Conservation (phyloP, 2,329 filamentous ascomycete genomes). For the Periconia sp. region DNA sequence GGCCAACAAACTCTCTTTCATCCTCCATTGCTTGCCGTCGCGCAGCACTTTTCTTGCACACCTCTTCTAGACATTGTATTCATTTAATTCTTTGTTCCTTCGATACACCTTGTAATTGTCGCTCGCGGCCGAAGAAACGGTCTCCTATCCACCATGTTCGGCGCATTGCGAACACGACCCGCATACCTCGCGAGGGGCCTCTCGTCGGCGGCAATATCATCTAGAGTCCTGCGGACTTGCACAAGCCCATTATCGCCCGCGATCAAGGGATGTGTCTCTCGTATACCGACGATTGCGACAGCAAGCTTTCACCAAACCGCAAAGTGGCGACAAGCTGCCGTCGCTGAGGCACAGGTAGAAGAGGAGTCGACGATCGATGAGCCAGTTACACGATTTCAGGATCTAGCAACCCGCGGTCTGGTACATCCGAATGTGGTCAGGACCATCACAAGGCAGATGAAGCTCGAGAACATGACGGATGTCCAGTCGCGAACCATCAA, state of each 20-base stretch:
- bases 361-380: conserved; percentile 23
- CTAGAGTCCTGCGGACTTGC: conserved; percentile 31
- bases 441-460: conserved; percentile 74
- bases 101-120: conserved; percentile 23
- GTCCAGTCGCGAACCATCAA: conserved; percentile 87
- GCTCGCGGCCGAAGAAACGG: conserved; percentile 6
- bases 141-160: conserved; percentile 48
- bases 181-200: conserved; percentile 43
- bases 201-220: conserved; percentile 28
- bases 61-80: conserved; percentile 11
- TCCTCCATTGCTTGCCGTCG: conserved; percentile 19
- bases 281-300: conserved; percentile 26
- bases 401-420: conserved; percentile 52
- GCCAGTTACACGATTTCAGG: conserved; percentile 51
- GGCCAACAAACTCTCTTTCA: conserved; percentile 18
- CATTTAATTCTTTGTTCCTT: conserved; percentile 14
- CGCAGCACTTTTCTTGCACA: conserved; percentile 14
- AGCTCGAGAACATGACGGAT: conserved; percentile 85
- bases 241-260: conserved; percentile 25
- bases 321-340: conserved; percentile 44
- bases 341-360: conserved; percentile 24
- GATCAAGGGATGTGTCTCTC: conserved; percentile 24
- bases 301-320: conserved; percentile 48
- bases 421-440: conserved; percentile 71
- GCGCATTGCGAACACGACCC: conserved; percentile 49